A percentile compares a stretch with the other conserved stretches of the same genome.
Evolutionary conservation across 352 stramenopile genomes (phyloP).

Genomic region (Elongisporangium undulatum): DNA sequence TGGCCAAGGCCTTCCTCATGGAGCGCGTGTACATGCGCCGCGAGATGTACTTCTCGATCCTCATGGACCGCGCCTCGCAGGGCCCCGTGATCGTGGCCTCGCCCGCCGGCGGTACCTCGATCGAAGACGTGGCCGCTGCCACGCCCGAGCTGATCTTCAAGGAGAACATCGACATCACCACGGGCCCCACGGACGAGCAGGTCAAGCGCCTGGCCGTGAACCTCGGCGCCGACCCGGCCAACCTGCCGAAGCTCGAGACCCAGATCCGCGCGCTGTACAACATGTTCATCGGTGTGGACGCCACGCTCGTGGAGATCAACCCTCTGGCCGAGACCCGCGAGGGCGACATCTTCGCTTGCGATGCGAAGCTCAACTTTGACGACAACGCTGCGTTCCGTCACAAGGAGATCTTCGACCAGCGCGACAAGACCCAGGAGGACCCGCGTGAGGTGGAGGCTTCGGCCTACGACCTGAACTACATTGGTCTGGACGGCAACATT

Average conservation of each 20-base stretch:
- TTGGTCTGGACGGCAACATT: constrained; percentile 98
- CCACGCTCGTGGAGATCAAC: constrained; percentile 98
- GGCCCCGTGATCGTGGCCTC: constrained; percentile 96
- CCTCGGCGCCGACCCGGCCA: constrained; percentile 53
- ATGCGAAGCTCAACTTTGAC: constrained; percentile 99
- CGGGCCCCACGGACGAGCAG: constrained; percentile 86
- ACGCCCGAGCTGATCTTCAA: constrained; percentile 94
- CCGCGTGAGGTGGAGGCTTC: constrained; percentile 91
- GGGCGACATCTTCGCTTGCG: constrained; percentile 93
- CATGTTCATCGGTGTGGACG: constrained; percentile 96
- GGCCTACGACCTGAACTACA: constrained; percentile 98
- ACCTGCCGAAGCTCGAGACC: constrained; percentile 56
- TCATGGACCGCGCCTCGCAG: constrained; percentile 96
- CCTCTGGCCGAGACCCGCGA: constrained; percentile 96
- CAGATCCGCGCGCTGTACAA: constrained; percentile 92
- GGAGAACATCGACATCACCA: constrained; percentile 93
- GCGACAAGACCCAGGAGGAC: constrained; percentile 94
- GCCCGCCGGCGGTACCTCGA: constrained; percentile 91
- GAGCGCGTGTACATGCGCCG: constrained; percentile 92
- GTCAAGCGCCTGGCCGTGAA: constrained; percentile 66
- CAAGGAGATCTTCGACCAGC: constrained; percentile 89
- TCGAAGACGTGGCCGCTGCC: constrained; percentile 95
- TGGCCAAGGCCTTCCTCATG: constrained; percentile 90
- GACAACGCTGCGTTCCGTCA: constrained; percentile 98
- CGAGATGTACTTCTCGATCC: constrained; percentile 98